Percentiles rank a stretch among this genome's conserved stretches.
These are phyloP conservation scores for Colletotrichum filicis DNA, from an alignment of 2,329 filamentous ascomycete genomes.

Conservation along the genomic window DNA sequence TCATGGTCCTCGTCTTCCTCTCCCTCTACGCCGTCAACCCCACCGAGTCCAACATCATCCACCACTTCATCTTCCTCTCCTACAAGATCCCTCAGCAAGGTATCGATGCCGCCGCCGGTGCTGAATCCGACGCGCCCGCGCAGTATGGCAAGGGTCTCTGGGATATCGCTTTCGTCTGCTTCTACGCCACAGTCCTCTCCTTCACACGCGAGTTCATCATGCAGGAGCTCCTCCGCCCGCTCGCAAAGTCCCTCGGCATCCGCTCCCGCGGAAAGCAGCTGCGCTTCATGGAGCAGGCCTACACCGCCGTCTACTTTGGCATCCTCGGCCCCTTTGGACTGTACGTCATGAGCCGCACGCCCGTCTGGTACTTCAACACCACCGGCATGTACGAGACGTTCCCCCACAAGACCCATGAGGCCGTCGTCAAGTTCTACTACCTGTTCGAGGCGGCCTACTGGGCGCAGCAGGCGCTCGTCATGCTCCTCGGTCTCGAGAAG, in stretches of 20 bases:
- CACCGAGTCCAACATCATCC: slow-evolving; percentile 70
- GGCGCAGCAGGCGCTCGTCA: slow-evolving; percentile 78
- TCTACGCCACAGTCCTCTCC: slow-evolving; percentile 77
- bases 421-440: slow-evolving; percentile 79
- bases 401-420: slow-evolving; percentile 74
- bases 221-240: slow-evolving; percentile 74
- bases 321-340: slow-evolving; percentile 75
- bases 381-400: slow-evolving; percentile 77
- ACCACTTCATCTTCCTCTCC: slow-evolving; percentile 75
- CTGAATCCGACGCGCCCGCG: slow-evolving; percentile 47
- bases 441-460: slow-evolving; percentile 80
- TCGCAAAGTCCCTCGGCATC: slow-evolving; percentile 69
- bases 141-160: slow-evolving; percentile 77
- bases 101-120: slow-evolving; percentile 40
- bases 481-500: slow-evolving; percentile 76
- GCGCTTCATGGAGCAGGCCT: slow-evolving; percentile 81
- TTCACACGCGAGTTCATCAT: slow-evolving; percentile 82
- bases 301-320: slow-evolving; percentile 78
- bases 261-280: slow-evolving; percentile 70
- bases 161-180: slow-evolving; percentile 77
- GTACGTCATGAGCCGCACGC: slow-evolving; percentile 76
- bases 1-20: slow-evolving; percentile 64
- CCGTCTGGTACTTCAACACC: slow-evolving; percentile 82
- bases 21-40: slow-evolving; percentile 71
- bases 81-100: slow-evolving; percentile 66